A percentile compares a stretch with the other conserved stretches of the same genome.
Evolutionary conservation across 257 asterid genomes (phyloP).

Genomic region (Henckelia pumila): DNA sequence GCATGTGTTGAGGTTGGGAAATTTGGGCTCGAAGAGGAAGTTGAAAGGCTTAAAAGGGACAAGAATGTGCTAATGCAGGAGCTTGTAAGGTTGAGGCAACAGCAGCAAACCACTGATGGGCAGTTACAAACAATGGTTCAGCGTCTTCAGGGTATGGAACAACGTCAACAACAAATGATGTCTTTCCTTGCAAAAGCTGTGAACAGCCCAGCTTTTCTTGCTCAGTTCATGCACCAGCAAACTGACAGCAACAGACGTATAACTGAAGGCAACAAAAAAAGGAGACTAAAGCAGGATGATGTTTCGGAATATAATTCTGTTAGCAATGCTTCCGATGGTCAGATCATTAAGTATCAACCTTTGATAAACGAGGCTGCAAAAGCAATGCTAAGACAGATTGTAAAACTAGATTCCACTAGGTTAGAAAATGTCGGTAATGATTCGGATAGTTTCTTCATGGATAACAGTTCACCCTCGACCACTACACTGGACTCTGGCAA

Average conservation of each 20-base stretch:
- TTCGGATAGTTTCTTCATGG: constrained; percentile 50
- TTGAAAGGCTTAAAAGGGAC: constrained; percentile 68
- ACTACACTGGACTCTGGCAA: constrained; percentile 33
- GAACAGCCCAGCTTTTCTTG: constrained; percentile 71
- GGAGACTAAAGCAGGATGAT: constrained; percentile 65
- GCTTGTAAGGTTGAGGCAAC: constrained; percentile 76
- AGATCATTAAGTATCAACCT: constrained; percentile 82
- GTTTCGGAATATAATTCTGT: constrained; percentile 36
- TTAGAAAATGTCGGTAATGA: constrained; percentile 44
- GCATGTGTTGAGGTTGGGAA: constrained; percentile 68
- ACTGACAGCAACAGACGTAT: constrained; percentile 47
- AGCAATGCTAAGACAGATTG: constrained; percentile 69
- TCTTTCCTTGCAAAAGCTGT: constrained; percentile 84
- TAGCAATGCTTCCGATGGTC: constrained; percentile 55
- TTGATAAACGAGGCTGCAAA: constrained; percentile 81
- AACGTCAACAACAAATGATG: constrained; percentile 80
- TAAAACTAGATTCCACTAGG: constrained; percentile 63
- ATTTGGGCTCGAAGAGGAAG: constrained; percentile 69
- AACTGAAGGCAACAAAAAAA: constrained; percentile 63
- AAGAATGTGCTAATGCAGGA: constrained; percentile 81
- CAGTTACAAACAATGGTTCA: constrained; percentile 70
- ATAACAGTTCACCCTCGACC: constrained; percentile 38
- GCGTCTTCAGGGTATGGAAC: constrained; percentile 75
- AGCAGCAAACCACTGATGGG: constrained; percentile 66
- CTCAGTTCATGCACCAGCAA: constrained; percentile 71